phyloP scores from a whole-genome alignment of 2,329 filamentous ascomycete genomes.

The Nigrospora sphaerica region DNA sequence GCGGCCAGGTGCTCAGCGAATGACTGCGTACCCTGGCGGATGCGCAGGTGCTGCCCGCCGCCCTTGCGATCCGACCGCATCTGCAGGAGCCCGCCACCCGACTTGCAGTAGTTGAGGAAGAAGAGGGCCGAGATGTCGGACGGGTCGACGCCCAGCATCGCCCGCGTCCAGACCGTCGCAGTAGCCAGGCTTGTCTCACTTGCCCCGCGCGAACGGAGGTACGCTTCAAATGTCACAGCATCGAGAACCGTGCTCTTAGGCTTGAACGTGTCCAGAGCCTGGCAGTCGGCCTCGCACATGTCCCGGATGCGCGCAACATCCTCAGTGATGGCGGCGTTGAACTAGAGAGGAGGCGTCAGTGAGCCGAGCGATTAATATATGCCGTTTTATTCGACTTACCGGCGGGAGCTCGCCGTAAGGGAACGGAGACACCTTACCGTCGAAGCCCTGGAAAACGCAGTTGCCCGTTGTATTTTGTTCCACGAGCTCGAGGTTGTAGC shows the following conservation, averaged over 20 bases:
- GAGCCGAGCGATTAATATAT: too few species aligned
- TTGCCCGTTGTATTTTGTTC: conserved; percentile 40
- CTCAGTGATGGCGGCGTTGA: neutral
- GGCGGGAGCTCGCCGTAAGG: conserved; percentile 10
- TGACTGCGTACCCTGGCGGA: conserved; percentile 37
- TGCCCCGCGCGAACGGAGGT: conserved; percentile 14
- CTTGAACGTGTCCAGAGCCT: conserved; percentile 13
- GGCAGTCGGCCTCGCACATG: conserved; percentile 19
- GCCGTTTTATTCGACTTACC: too few species aligned
- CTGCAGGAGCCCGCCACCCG: conserved; percentile 40
- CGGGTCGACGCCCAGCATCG: conserved; percentile 26
- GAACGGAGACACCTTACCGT: conserved; percentile 9
- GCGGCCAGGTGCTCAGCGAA: conserved; percentile 28
- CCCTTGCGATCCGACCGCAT: conserved; percentile 45
- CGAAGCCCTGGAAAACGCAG: conserved; percentile 19
- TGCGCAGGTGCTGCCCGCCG: conserved; percentile 45
- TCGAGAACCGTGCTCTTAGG: conserved; percentile 14
- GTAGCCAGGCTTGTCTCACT: conserved; percentile 4
- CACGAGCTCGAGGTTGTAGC: conserved; percentile 34
- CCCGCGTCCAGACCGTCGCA: conserved; percentile 14
- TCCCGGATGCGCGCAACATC: conserved; percentile 11
- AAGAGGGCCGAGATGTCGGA: conserved; percentile 41
- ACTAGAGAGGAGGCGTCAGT: neutral
- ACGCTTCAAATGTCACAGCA: conserved; percentile 20
- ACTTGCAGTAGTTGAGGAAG: conserved; percentile 49